Evolutionary conservation across 1,139 yeast genomes (phyloP).

Genomic region (Scheffersomyces insectosa): DNA sequence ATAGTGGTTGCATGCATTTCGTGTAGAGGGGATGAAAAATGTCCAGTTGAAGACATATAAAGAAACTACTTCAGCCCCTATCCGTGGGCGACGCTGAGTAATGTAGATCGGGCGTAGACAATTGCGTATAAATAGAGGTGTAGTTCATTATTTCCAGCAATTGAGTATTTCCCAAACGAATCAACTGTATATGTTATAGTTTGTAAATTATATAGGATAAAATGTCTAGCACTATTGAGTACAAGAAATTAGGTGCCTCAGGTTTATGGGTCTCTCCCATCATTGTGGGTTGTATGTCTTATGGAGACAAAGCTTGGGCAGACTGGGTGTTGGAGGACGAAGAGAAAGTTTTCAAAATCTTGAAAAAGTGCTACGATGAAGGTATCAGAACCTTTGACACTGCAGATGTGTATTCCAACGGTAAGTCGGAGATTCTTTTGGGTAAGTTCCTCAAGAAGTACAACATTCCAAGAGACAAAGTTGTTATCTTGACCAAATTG

Average conservation of each 20-base stretch:
- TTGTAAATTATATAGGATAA: too few relatives aligned
- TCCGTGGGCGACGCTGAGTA: too few relatives aligned
- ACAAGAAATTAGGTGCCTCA: constrained; percentile 40
- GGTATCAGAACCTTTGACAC: constrained; percentile 60
- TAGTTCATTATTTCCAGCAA: too few relatives aligned
- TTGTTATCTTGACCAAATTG: constrained; percentile 48
- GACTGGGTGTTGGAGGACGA: constrained; percentile 48
- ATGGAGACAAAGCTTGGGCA: constrained; percentile 46
- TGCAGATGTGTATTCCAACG: constrained; percentile 49
- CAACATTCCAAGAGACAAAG: constrained; percentile 43
- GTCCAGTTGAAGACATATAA: too few relatives aligned
- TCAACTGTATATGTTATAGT: too few relatives aligned
- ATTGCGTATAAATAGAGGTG: too few relatives aligned
- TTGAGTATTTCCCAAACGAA: too few relatives aligned
- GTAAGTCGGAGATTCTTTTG: constrained; percentile 39
- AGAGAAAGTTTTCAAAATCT: constrained; percentile 28
- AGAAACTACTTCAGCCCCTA: too few relatives aligned
- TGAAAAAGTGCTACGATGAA: constrained; percentile 48
- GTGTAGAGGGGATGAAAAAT: too few relatives aligned
- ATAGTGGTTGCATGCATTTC: too few relatives aligned
- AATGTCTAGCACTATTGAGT: constrained; percentile 1
- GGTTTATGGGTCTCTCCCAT: constrained; percentile 54
- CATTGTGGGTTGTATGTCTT: constrained; percentile 62
- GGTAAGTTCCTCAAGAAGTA: constrained; percentile 45
- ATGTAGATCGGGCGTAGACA: too few relatives aligned